These are phyloP conservation scores for Cornus controversa DNA, from an alignment of 148 eudicot genomes.

Conservation along the genomic window DNA sequence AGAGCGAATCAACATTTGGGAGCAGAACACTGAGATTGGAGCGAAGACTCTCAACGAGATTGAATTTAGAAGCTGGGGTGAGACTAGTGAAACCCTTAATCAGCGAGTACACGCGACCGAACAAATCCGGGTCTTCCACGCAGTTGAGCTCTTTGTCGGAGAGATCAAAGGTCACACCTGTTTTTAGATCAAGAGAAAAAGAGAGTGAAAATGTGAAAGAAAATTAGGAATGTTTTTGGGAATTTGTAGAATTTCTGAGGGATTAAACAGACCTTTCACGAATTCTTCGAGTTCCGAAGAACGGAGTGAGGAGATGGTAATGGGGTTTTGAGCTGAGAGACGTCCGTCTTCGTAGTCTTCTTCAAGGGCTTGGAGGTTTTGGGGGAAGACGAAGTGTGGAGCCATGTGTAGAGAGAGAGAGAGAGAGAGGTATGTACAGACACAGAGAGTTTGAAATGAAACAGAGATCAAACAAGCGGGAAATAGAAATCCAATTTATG, in stretches of 20 bases:
- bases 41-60: conserved; percentile 65
- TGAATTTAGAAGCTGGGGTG: conserved; percentile 54
- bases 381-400: conserved; percentile 73
- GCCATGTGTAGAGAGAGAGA: conserved; percentile 44
- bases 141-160: conserved; percentile 84
- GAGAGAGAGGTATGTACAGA: background rate
- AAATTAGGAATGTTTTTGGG: background rate
- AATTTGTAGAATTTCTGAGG: conserved; percentile 3
- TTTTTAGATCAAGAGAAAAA: background rate
- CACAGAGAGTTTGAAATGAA: too few relatives aligned
- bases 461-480: too few relatives aligned
- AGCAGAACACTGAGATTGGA: conserved; percentile 88
- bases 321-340: conserved; percentile 36
- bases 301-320: conserved; percentile 49
- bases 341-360: conserved; percentile 33
- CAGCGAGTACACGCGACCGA: conserved; percentile 75
- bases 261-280: conserved; percentile 57
- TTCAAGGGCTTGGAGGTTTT: conserved; percentile 52
- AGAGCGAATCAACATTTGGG: conserved; percentile 75
- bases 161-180: conserved; percentile 78
- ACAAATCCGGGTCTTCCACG: conserved; percentile 82
- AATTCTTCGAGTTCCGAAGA: conserved; percentile 84
- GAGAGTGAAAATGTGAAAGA: background rate
- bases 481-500: too few relatives aligned
- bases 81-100: conserved; percentile 60